Percentiles rank a stretch among this genome's conserved stretches.
These are phyloP conservation scores for Fusarium globosum DNA, from an alignment of 2,329 filamentous ascomycete species.

Conservation along the genomic window DNA sequence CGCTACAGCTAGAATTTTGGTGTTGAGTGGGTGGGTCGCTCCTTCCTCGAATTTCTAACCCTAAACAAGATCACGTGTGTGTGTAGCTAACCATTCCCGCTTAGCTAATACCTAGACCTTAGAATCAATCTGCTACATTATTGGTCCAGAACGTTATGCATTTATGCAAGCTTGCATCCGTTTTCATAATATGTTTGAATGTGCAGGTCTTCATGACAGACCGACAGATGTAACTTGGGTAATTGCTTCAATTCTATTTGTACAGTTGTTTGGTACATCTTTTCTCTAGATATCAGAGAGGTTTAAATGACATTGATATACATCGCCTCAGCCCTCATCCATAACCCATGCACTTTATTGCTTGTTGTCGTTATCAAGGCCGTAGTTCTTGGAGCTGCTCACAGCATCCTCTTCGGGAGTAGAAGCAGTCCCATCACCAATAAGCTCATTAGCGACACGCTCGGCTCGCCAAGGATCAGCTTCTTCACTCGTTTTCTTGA, in stretches of 20 bases:
- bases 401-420: slow-evolving; percentile 61
- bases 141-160: not conserved
- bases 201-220: not conserved
- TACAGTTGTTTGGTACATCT: slow-evolving; percentile 48
- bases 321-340: slow-evolving; percentile 22
- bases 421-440: slow-evolving; percentile 26
- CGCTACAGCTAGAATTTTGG: slow-evolving; percentile 44
- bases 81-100: not conserved
- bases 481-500: slow-evolving; percentile 5
- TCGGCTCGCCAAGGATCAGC: slow-evolving; percentile 38
- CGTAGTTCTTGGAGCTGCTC: slow-evolving; percentile 54
- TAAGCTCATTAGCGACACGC: slow-evolving; percentile 46
- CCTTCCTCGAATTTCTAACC: not conserved
- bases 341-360: slow-evolving; percentile 27
- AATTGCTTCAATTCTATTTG: slow-evolving; percentile 47
- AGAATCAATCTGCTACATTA: not conserved
- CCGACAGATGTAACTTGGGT: not conserved
- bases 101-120: not conserved
- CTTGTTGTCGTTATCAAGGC: slow-evolving; percentile 45
- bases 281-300: slow-evolving; percentile 32
- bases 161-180: not conserved
- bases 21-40: slow-evolving; percentile 17
- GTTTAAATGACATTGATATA: slow-evolving; percentile 42
- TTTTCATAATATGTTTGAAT: not conserved
- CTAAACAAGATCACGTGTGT: slow-evolving; percentile 21